Percentiles rank a stretch among this genome's conserved stretches.
Evolutionary conservation across 768 basidiomycete species (phyloP).

Genomic region (Exidia glandulosa): DNA sequence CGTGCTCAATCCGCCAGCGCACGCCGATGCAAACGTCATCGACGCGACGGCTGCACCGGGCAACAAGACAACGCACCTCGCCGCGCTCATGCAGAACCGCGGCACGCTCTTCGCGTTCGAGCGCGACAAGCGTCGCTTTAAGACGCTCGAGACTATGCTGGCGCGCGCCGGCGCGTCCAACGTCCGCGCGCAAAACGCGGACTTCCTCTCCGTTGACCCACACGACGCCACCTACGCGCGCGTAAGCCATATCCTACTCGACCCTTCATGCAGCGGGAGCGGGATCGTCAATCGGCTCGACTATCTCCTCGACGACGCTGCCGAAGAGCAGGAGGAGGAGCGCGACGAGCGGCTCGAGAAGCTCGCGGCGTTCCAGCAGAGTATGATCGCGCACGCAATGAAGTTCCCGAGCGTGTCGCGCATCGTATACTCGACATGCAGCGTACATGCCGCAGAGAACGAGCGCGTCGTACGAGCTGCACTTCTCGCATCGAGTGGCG

Average conservation of each 20-base stretch:
- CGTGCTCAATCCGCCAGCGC: slow-evolving; percentile 63
- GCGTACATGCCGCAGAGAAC: slow-evolving; percentile 82
- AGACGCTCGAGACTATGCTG: slow-evolving; percentile 78
- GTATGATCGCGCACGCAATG: slow-evolving; percentile 92
- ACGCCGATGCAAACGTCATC: slow-evolving; percentile 49
- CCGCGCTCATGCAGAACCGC: slow-evolving; percentile 73
- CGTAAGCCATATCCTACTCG: slow-evolving; percentile 84
- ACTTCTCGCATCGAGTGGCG: slow-evolving; percentile 51
- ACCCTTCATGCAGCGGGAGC: slow-evolving; percentile 94
- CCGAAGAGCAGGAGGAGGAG: slow-evolving; percentile 32
- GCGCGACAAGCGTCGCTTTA: slow-evolving; percentile 68
- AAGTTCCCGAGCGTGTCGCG: slow-evolving; percentile 68
- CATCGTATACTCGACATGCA: slow-evolving; percentile 98
- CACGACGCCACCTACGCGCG: slow-evolving; percentile 40
- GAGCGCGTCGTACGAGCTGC: slow-evolving; percentile 79
- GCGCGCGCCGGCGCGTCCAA: slow-evolving; percentile 76
- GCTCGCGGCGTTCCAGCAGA: slow-evolving; percentile 78
- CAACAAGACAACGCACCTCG: slow-evolving; percentile 93
- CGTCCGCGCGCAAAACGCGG: slow-evolving; percentile 58
- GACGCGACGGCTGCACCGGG: slow-evolving; percentile 97
- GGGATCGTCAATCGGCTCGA: slow-evolving; percentile 88
- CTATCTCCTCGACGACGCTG: slow-evolving; percentile 50
- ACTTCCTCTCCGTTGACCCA: slow-evolving; percentile 79
- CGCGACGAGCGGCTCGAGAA: slow-evolving; percentile 71
- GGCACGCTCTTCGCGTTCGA: slow-evolving; percentile 91